Evolutionary conservation across 2,329 filamentous ascomycete species (phyloP), one percentile per base, ranked within the genome.

Genomic region (Rhynchosporium agropyri): DNA sequence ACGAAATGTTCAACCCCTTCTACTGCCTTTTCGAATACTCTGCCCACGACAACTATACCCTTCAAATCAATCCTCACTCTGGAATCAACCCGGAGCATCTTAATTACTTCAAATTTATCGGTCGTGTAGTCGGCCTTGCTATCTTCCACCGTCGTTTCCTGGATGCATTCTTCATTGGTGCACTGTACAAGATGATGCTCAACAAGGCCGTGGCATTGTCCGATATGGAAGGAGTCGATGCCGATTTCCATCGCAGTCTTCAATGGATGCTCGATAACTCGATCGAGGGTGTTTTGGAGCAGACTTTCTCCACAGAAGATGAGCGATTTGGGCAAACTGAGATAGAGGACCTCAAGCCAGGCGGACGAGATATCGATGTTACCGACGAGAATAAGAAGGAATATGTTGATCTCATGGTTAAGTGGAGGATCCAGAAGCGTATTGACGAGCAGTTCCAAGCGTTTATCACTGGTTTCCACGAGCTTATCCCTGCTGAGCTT

Each of bases 1-100:
- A 99, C 79, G 95, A 99, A 81, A 99, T 99, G 95, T 99, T 99
- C 81, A 99, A 99, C 77, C 95, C 95, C 38, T 99, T 99, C 80
- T 99, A 99, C 81, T 99, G 95, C 77, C 83, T 99, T 60, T 99
- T 99, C 81, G 95, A 99, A 79, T 99, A 99, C 78, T 98, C 95
- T 31, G 95, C 95, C 45, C 95, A 99, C 81, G 95, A 99, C 86
- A 99, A 99, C 80, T 99, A 99, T 80, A 99, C 95, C 36, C 89
- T 99, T 61, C 95, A 99, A 79, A 99, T 99, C 81, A 99, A 99
- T 80, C 95, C 95, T 51, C 95, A 99, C 78, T 99, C 95, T 26
- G 95, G 95, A 68, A 98, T 99, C 79, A 99, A 99, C 78, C 95
- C 95, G 0, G 95, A 99, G 79, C 95, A 99, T 85, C 82, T 99